phyloP scores from a whole-genome alignment of 257 asterid species.

The Solanum virginianum region DNA sequence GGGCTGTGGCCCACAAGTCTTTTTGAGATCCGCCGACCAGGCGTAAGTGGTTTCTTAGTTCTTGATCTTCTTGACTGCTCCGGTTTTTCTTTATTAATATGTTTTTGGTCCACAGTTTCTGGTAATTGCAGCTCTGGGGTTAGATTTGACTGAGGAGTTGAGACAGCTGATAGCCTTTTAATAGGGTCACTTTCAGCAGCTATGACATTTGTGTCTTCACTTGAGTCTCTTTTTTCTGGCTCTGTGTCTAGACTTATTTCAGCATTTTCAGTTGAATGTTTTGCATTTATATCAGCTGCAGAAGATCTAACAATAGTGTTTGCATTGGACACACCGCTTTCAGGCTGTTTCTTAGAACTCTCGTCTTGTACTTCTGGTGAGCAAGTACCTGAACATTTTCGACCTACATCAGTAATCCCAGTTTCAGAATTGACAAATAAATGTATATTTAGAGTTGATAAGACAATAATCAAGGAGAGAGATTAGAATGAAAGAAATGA shows the following conservation, averaged over 20 bases:
- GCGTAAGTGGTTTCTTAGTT: not conserved
- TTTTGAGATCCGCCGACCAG: constrained; percentile 16
- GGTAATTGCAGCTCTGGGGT: constrained; percentile 8
- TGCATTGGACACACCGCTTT: not conserved
- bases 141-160: not conserved
- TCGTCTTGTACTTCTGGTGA: constrained; percentile 6
- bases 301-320: not conserved
- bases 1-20: constrained; percentile 23
- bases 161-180: not conserved
- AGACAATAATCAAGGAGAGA: not conserved
- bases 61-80: not conserved
- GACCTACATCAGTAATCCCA: constrained; percentile 19
- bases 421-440: not conserved
- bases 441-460: not conserved
- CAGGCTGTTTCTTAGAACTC: constrained; percentile 6
- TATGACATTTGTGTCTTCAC: not conserved
- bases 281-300: not conserved
- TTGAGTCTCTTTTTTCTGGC: not conserved
- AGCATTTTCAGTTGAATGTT: not conserved
- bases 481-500: not conserved
- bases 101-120: constrained; percentile 5
- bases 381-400: constrained; percentile 8
- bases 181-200: not conserved
- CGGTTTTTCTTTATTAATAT: not conserved
- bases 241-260: not conserved